These are phyloP conservation scores for Aspergillus amoenus DNA, from an alignment of 2,329 filamentous ascomycete species.

Conservation along the genomic window DNA sequence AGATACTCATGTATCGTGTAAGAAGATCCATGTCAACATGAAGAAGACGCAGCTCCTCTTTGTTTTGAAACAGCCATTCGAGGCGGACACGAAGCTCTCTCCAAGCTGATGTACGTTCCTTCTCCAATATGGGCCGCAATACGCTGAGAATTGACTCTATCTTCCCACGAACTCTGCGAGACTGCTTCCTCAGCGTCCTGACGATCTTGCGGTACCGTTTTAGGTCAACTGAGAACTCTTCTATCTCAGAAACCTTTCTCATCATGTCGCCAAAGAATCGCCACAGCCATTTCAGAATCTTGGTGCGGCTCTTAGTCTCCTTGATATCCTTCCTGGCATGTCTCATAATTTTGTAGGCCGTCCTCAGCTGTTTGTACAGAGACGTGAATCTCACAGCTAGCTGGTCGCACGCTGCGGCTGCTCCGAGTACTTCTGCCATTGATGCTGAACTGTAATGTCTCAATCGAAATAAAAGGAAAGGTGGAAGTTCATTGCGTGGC, in stretches of 20 bases:
- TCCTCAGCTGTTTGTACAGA: background rate
- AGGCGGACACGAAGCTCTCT: background rate
- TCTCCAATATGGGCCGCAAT: background rate
- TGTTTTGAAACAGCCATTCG: background rate
- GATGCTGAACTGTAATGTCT: rapidly evolving
- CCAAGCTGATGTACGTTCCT: background rate
- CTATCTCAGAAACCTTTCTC: background rate
- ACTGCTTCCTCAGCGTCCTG: background rate
- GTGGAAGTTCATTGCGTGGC: too few species aligned
- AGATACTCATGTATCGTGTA: background rate
- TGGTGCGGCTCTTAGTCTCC: background rate
- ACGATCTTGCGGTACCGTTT: background rate
- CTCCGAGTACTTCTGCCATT: background rate
- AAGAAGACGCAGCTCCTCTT: background rate
- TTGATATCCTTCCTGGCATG: background rate
- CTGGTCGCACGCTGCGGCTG: background rate
- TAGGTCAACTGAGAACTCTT: background rate
- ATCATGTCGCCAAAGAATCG: background rate
- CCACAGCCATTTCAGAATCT: background rate
- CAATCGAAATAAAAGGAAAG: too few species aligned
- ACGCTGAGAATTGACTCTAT: background rate
- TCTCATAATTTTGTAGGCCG: background rate
- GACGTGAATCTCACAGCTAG: background rate
- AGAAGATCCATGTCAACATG: background rate
- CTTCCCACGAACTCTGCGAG: rapidly evolving